Percentiles rank a stretch among this genome's conserved stretches.
Conservation (phyloP, 768 basidiomycete genomes). For the Baorangia bicolor region DNA sequence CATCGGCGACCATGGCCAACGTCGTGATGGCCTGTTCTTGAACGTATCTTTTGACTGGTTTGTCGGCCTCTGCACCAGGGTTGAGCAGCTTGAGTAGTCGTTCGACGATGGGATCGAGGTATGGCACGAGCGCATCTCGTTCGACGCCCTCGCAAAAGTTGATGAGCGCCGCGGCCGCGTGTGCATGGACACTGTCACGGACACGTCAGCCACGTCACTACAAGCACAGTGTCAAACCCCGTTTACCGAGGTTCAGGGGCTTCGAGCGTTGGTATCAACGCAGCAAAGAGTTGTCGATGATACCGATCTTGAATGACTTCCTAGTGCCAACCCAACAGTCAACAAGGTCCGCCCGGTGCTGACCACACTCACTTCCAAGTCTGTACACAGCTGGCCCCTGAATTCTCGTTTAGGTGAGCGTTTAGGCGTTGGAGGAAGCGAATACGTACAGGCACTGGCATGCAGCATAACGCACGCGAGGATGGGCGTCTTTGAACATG, state of each 20-base stretch:
- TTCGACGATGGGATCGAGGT: slow-evolving; percentile 78
- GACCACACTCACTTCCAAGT: slow-evolving; percentile 62
- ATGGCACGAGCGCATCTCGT: slow-evolving; percentile 67
- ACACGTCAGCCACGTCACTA: slow-evolving; percentile 1
- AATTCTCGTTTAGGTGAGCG: background rate
- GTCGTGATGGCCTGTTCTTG: slow-evolving; percentile 90
- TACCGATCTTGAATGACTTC: slow-evolving; percentile 75
- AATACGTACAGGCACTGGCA: slow-evolving; percentile 77
- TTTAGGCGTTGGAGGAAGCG: background rate
- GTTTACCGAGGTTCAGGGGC: slow-evolving; percentile 70
- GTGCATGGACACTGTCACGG: slow-evolving; percentile 68
- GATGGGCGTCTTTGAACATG: slow-evolving; percentile 77
- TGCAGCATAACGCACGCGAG: slow-evolving; percentile 70
- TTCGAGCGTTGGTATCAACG: slow-evolving; percentile 70
- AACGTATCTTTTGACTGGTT: slow-evolving; percentile 56
- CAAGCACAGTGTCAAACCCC: background rate
- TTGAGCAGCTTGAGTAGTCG: slow-evolving; percentile 57
- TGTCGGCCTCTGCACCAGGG: slow-evolving; percentile 44
- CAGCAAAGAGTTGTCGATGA: slow-evolving; percentile 65
- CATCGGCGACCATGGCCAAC: slow-evolving; percentile 86
- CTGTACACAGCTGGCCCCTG: slow-evolving; percentile 87
- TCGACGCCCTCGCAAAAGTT: slow-evolving; percentile 91
- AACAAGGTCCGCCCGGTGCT: background rate
- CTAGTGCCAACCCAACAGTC: slow-evolving; percentile 31
- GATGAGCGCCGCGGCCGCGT: slow-evolving; percentile 84